These are phyloP conservation scores for Rhodomyrtus tomentosa DNA, from an alignment of 345 rosid genomes.

Conservation along the genomic window DNA sequence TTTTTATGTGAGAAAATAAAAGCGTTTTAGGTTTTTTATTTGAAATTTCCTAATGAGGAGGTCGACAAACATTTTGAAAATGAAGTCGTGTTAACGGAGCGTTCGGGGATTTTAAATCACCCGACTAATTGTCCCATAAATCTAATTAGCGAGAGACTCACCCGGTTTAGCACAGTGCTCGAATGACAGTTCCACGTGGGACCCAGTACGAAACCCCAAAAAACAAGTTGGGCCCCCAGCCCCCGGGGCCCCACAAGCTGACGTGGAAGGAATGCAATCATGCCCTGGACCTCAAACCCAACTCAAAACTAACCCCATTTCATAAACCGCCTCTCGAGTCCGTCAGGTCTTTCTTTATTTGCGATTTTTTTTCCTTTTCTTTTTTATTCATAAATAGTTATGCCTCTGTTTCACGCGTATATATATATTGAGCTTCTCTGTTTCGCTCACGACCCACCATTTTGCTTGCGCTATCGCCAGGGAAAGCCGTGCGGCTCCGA, in stretches of 20 bases:
- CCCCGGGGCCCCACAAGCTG: neutral
- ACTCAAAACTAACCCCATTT: neutral
- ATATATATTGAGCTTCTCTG: neutral
- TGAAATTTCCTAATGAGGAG: neutral
- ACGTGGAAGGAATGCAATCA: neutral
- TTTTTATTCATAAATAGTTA: neutral
- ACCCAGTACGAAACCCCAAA: neutral
- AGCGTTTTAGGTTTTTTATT: no score
- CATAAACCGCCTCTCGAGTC: neutral
- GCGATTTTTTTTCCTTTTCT: no score
- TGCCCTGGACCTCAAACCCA: neutral
- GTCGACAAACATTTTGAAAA: neutral
- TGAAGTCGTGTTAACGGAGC: neutral
- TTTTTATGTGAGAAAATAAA: no score
- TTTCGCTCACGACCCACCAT: neutral
- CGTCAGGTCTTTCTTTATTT: neutral
- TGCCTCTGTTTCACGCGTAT: neutral
- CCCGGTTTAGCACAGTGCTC: neutral
- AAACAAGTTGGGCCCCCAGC: neutral
- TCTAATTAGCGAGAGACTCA: no score
- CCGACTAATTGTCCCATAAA: no score
- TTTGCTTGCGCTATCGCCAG: neutral
- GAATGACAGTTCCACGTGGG: neutral
- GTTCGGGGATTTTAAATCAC: neutral
- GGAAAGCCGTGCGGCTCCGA: neutral